These are phyloP conservation scores for Candida tetrigidarum DNA, from an alignment of 1,139 yeast species.

Conservation along the genomic window DNA sequence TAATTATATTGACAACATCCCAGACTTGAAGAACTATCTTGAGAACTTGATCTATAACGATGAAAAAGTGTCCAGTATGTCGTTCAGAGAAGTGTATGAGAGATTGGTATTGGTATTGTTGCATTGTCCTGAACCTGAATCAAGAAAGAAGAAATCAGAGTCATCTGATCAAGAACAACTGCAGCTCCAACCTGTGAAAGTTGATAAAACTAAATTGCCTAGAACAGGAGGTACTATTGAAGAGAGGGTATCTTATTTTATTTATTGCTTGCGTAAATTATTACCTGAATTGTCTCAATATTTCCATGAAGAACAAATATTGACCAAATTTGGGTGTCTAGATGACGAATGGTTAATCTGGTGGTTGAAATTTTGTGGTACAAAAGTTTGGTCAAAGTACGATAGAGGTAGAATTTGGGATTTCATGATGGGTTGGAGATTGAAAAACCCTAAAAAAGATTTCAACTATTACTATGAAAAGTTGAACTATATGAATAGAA, in stretches of 20 bases:
- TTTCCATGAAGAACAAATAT: slow-evolving; percentile 80
- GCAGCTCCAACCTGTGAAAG: slow-evolving; percentile 17
- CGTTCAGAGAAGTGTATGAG: slow-evolving; percentile 74
- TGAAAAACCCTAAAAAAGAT: slow-evolving; percentile 39
- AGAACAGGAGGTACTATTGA: slow-evolving; percentile 69
- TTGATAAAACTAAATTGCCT: slow-evolving; percentile 46
- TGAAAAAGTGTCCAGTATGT: slow-evolving; percentile 35
- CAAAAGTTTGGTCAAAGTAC: slow-evolving; percentile 79
- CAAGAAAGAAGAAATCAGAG: slow-evolving; percentile 13
- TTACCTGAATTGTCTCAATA: slow-evolving; percentile 80
- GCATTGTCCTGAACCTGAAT: slow-evolving; percentile 52
- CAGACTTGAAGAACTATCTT: slow-evolving; percentile 30
- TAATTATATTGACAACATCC: slow-evolving; percentile 43
- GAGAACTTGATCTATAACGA: slow-evolving; percentile 33
- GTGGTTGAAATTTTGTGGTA: slow-evolving; percentile 96
- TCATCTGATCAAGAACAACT: slow-evolving; percentile 3
- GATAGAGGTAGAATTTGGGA: slow-evolving; percentile 95
- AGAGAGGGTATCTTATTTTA: slow-evolving; percentile 74
- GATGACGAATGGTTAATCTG: slow-evolving; percentile 93
- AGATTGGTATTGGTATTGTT: slow-evolving; percentile 73
- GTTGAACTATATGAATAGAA: slow-evolving; percentile 27
- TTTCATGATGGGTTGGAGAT: slow-evolving; percentile 78
- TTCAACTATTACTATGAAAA: slow-evolving; percentile 38
- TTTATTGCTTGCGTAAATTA: slow-evolving; percentile 62
- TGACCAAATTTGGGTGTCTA: slow-evolving; percentile 60